Base-by-base conservation (phyloP, 129 eudicot genomes). In the Apium graveolens region DNA sequence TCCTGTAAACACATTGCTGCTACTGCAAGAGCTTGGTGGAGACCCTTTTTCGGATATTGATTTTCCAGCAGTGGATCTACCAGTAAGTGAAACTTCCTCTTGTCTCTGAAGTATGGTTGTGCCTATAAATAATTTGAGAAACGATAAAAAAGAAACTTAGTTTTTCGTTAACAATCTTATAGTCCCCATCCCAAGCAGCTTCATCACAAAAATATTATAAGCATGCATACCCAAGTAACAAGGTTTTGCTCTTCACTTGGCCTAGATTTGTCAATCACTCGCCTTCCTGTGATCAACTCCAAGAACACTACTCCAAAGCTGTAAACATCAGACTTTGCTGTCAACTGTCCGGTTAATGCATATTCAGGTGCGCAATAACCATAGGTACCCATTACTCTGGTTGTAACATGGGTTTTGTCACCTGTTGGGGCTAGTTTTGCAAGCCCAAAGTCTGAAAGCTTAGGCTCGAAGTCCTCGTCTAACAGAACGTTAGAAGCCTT, bases 341-440 rank as follows among this genome's bases (percentile, higher is more conserved):
- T 86, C 78, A 95, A 81, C 32, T 86, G 86, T 10, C 99, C 99
- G 0, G 96, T 92, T 78, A 84, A 72, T n/a, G 92, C 97, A 76
- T 92, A 95, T 80, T 92, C 99, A 3, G 99, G 99, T 37, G 98
- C 97, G 43, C 97, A 94, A 76, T 94, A 91, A 60, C 98, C 98
- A 34, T 89, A 94, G 37, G 99, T 92, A 53, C 99, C 99, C 97
- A 95, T 95, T 76, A 95, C 96, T 79, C 87, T 85, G 11, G 97
- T 92, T 5, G 96, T 86, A 39, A 92, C 88, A 77, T 91, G 95
- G 75, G 63, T 70, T 29, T 92, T 85, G 42, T 82, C 91, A 17
- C 90, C 89, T 11, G 89, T 89, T 38, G 96, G 99, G 46, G 95
- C 96, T 62, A 95, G 74, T 84, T 89, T 90, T 66, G 99, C 99